Conservation (phyloP, 169 alveolate species). For the Plasmodium falciparum region DNA sequence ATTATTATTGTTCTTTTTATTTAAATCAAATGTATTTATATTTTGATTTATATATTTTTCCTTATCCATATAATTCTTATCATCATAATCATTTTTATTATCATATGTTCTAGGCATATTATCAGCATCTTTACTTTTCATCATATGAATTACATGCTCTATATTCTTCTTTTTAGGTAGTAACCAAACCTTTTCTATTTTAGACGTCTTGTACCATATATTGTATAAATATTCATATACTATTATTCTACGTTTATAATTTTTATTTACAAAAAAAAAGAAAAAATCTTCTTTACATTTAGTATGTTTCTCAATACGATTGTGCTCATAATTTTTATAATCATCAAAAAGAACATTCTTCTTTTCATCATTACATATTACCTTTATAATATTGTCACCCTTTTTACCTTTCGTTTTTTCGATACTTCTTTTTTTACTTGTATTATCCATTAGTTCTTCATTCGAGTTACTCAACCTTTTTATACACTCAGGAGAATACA, state of each 20-base stretch:
- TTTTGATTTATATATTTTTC: neutral
- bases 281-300: constrained; percentile 50
- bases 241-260: constrained; percentile 8
- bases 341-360: too few species aligned
- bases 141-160: neutral
- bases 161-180: constrained; percentile 14
- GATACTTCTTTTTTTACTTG: neutral
- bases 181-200: constrained; percentile 47
- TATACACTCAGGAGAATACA: neutral
- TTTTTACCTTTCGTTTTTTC: neutral
- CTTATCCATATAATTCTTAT: neutral
- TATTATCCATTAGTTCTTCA: neutral
- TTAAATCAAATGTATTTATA: neutral
- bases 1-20: neutral
- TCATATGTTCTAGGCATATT: neutral
- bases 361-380: too few species aligned
- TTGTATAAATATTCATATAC: constrained; percentile 27
- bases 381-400: neutral
- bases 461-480: neutral
- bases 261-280: constrained; percentile 53
- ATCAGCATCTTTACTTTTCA: neutral
- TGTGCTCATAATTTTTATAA: neutral
- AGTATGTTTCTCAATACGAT: constrained; percentile 9
- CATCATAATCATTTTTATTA: neutral
- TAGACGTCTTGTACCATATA: constrained; percentile 50